Conservation (phyloP, 192 early-diverging fungal genomes). For the Podila epigama region DNA sequence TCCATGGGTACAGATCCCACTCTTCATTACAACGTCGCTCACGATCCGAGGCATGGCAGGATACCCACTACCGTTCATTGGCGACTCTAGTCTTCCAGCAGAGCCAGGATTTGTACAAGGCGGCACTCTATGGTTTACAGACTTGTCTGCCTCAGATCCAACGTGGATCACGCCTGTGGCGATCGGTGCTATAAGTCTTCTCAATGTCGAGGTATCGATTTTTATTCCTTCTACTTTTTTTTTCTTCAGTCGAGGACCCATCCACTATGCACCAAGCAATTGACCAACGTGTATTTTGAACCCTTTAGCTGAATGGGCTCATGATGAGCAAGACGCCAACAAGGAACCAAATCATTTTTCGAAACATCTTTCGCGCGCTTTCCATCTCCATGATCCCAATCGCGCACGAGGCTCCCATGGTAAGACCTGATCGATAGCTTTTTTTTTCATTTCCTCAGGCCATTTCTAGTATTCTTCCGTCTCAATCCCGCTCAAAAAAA, state of each 20-base stretch:
- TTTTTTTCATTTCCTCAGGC: too few species aligned
- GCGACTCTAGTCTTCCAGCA: constrained; percentile 43
- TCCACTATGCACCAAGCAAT: not conserved
- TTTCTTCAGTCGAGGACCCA: not conserved
- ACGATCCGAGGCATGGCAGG: constrained; percentile 71
- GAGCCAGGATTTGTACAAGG: constrained; percentile 61
- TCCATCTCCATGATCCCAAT: constrained; percentile 70
- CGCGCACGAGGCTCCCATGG: constrained; percentile 72
- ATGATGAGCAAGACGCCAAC: constrained; percentile 49
- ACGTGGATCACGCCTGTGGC: constrained; percentile 74
- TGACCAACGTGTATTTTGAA: not conserved
- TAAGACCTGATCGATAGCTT: too few species aligned
- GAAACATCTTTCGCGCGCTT: constrained; percentile 61
- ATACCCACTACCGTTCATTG: constrained; percentile 61
- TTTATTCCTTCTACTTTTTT: not conserved
- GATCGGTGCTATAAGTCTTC: constrained; percentile 66
- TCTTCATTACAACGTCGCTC: constrained; percentile 74
- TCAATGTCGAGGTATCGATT: constrained; percentile 73
- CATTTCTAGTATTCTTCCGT: too few species aligned
- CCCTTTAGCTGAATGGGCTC: constrained; percentile 51
- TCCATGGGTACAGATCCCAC: constrained; percentile 79
- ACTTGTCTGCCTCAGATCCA: constrained; percentile 69
- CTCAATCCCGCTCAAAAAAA: too few species aligned
- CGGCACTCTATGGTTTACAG: constrained; percentile 69
- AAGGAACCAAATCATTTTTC: constrained; percentile 49